These are phyloP conservation scores for Kokia cookei DNA, from an alignment of 441 rosid species.

Conservation along the genomic window DNA sequence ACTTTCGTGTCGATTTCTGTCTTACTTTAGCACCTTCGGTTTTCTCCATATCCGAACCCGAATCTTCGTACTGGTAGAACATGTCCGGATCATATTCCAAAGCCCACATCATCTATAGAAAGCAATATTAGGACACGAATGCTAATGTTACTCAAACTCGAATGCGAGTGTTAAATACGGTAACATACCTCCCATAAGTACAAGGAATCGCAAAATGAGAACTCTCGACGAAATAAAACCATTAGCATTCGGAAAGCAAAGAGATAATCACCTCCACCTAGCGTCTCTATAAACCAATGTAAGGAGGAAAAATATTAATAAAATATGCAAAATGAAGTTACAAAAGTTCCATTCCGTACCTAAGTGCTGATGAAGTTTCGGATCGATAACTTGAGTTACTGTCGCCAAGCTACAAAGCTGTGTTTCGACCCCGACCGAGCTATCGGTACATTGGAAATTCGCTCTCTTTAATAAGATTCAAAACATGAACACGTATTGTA, in stretches of 20 bases:
- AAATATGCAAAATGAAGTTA: background rate
- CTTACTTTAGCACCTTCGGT: slow-evolving; percentile 48
- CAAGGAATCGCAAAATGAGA: slow-evolving; percentile 86
- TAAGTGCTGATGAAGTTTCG: slow-evolving; percentile 93
- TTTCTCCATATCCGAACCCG: slow-evolving; percentile 33
- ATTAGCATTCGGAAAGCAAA: slow-evolving; percentile 95
- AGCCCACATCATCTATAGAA: slow-evolving; percentile 97
- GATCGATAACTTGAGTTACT: slow-evolving; percentile 84
- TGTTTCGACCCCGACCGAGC: slow-evolving; percentile 87
- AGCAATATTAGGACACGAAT: background rate
- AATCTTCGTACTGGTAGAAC: slow-evolving; percentile 56
- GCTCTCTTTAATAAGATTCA: slow-evolving; percentile 56
- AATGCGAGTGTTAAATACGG: background rate
- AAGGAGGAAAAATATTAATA: slow-evolving; percentile 1
- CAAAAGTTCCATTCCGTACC: slow-evolving; percentile 31
- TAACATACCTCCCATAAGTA: slow-evolving; percentile 92
- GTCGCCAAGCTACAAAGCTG: slow-evolving; percentile 79
- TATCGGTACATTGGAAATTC: slow-evolving; percentile 83
- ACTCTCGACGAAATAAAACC: slow-evolving; percentile 95
- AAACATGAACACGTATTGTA: slow-evolving; percentile 18
- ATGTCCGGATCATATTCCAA: slow-evolving; percentile 89
- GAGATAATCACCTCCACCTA: slow-evolving; percentile 95
- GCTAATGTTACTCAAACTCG: background rate
- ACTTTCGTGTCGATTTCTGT: slow-evolving; percentile 58
- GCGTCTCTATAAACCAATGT: slow-evolving; percentile 44